phyloP scores from a whole-genome alignment of 2,329 filamentous ascomycete genomes.

The Lasiodiplodia theobromae region DNA sequence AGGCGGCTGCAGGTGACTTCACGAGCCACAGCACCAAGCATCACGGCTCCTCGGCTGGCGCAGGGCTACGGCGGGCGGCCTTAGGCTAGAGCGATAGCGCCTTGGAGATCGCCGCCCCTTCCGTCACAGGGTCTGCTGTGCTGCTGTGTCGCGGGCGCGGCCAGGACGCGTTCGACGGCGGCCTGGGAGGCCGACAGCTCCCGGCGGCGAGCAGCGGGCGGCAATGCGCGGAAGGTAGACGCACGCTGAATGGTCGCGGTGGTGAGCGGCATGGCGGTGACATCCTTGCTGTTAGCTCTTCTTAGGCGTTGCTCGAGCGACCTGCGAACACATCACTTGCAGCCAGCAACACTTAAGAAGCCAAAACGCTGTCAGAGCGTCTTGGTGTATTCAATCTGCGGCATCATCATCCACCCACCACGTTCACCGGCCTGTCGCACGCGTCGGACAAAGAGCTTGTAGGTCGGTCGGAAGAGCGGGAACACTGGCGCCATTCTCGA shows the following conservation, averaged over 20 bases:
- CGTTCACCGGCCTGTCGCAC: not conserved
- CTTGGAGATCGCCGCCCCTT: conserved; percentile 12
- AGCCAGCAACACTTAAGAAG: not conserved
- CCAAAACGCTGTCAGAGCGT: not conserved
- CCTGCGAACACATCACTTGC: conserved; percentile 5
- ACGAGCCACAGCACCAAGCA: conserved; percentile 23
- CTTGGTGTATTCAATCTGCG: not conserved
- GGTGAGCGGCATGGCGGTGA: not conserved
- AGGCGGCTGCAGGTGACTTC: conserved; percentile 12
- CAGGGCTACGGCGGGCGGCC: conserved; percentile 17
- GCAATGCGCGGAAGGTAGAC: conserved; percentile 12
- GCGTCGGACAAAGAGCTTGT: not conserved
- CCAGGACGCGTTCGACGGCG: conserved; percentile 7
- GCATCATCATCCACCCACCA: conserved; percentile 11
- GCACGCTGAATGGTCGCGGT: not conserved
- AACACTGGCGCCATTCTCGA: conserved; percentile 3
- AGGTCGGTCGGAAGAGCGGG: conserved; percentile 4
- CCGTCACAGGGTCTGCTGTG: conserved; percentile 23
- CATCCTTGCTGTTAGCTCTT: conserved; percentile 11
- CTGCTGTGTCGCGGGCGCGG: conserved; percentile 15
- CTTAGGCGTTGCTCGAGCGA: conserved; percentile 27
- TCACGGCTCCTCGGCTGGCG: conserved; percentile 24
- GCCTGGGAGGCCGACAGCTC: conserved; percentile 1
- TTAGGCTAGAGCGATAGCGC: conserved; percentile 18
- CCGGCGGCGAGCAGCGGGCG: conserved; percentile 6